Percentiles rank a stretch among this genome's conserved stretches.
Evolutionary conservation across 1,284 basidiomycete species (phyloP).

Genomic region (Peniophora sp.): DNA sequence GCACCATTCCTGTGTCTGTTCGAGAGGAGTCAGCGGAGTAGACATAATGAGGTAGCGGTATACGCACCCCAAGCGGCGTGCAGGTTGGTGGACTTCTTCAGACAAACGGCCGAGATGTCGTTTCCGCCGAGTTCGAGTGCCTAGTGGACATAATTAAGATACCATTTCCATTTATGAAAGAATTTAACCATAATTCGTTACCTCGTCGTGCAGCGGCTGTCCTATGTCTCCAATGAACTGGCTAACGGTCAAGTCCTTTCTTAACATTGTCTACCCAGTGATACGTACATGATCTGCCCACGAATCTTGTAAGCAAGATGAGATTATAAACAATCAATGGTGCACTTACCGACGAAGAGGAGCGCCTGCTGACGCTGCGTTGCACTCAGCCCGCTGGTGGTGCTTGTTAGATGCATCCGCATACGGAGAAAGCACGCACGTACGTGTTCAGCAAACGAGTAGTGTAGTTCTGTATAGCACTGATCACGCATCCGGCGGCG

Average conservation of each 20-base stretch:
- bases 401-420: background rate
- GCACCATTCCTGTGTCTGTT: slow-evolving; percentile 33
- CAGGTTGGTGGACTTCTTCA: slow-evolving; percentile 32
- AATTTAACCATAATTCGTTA: background rate
- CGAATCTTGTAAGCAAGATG: background rate
- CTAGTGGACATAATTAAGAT: too few species aligned
- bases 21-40: background rate
- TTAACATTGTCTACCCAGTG: background rate
- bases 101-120: slow-evolving; percentile 20
- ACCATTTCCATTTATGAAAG: too few species aligned
- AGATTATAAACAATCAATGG: background rate
- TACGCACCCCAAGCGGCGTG: slow-evolving; percentile 32
- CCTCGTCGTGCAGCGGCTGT: slow-evolving; percentile 36
- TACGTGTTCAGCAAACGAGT: slow-evolving; percentile 34
- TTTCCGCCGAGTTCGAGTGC: slow-evolving; percentile 20
- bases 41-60: background rate
- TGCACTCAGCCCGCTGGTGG: slow-evolving; percentile 21
- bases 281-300: background rate
- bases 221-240: slow-evolving; percentile 47
- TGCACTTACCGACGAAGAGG: slow-evolving; percentile 31
- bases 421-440: background rate
- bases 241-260: background rate
- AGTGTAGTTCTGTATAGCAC: slow-evolving; percentile 50
- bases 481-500: slow-evolving; percentile 39
- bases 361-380: slow-evolving; percentile 40